A percentile compares a stretch with the other conserved stretches of the same genome.
Conservation (phyloP, 2,329 filamentous ascomycete genomes). For the Fusarium veterinarium region DNA sequence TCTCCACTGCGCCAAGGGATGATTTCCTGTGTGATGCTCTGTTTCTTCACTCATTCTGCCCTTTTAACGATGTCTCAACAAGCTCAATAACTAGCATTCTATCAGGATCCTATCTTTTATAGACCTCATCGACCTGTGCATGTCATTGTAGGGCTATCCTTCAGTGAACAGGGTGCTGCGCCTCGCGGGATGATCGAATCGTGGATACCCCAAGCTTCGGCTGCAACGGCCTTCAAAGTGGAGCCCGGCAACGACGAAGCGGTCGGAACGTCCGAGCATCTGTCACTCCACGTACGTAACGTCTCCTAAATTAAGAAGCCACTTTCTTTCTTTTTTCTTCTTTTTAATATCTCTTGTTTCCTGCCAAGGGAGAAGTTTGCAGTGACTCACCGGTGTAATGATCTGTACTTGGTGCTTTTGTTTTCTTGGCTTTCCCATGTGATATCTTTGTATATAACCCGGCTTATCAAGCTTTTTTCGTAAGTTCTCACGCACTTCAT, state of each 20-base stretch:
- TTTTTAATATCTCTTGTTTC: not conserved
- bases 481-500: not conserved
- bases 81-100: rapidly evolving
- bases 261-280: constrained; percentile 5
- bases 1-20: constrained; percentile 32
- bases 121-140: too few species aligned
- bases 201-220: constrained; percentile 17
- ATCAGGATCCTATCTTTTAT: rapidly evolving
- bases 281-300: not conserved
- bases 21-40: not conserved
- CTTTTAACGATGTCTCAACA: rapidly evolving
- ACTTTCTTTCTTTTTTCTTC: not conserved
- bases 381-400: not conserved
- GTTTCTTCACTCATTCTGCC: rapidly evolving
- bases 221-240: constrained; percentile 14
- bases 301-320: not conserved
- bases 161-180: constrained; percentile 11
- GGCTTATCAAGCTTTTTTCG: not conserved
- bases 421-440: not conserved
- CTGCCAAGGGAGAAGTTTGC: not conserved
- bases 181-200: constrained; percentile 16
- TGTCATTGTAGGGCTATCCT: not conserved
- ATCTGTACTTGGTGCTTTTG: not conserved
- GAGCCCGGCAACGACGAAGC: not conserved
- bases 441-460: not conserved